A percentile compares a stretch with the other conserved stretches of the same genome.
phyloP scores from a whole-genome alignment of 2,329 filamentous ascomycete species.

The Chaetomium sp. region DNA sequence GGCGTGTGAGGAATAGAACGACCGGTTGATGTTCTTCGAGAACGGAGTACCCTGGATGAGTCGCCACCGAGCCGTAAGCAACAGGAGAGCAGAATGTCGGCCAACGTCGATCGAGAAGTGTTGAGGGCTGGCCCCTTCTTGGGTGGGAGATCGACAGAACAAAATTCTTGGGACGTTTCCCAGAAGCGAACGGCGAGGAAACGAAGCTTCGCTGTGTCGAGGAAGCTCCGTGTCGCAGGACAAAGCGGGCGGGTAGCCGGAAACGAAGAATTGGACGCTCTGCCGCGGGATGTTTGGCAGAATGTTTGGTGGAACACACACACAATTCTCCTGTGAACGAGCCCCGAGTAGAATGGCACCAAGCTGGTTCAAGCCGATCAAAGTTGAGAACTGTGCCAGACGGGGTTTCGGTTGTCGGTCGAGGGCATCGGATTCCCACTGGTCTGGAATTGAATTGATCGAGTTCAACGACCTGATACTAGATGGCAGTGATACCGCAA shows the following conservation, averaged over 20 bases:
- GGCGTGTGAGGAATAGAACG: no score
- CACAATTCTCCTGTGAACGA: constrained; percentile 19
- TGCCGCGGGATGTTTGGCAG: constrained; percentile 11
- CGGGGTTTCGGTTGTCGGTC: not conserved
- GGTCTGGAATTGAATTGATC: no score
- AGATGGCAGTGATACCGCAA: no score
- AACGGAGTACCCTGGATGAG: no score
- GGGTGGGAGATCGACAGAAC: constrained; percentile 33
- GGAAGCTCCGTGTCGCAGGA: constrained; percentile 36
- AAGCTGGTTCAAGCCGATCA: constrained; percentile 6
- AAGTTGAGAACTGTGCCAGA: constrained; percentile 3
- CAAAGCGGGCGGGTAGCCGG: constrained; percentile 14
- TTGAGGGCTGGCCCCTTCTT: constrained; percentile 31
- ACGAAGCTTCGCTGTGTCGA: constrained; percentile 29
- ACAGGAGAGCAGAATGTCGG: not conserved
- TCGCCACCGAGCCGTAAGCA: not conserved
- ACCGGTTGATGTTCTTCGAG: no score
- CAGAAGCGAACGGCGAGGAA: constrained; percentile 25
- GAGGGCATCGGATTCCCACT: not conserved
- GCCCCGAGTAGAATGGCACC: constrained; percentile 15
- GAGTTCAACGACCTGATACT: no score
- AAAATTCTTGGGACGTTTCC: constrained; percentile 26
- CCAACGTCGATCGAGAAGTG: not conserved
- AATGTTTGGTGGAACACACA: constrained; percentile 10
- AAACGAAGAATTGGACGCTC: constrained; percentile 13